Percentiles rank a stretch among this genome's conserved stretches.
Conservation (phyloP, 371 early-diverging fungal species). For the Syncephalis fuscata region DNA sequence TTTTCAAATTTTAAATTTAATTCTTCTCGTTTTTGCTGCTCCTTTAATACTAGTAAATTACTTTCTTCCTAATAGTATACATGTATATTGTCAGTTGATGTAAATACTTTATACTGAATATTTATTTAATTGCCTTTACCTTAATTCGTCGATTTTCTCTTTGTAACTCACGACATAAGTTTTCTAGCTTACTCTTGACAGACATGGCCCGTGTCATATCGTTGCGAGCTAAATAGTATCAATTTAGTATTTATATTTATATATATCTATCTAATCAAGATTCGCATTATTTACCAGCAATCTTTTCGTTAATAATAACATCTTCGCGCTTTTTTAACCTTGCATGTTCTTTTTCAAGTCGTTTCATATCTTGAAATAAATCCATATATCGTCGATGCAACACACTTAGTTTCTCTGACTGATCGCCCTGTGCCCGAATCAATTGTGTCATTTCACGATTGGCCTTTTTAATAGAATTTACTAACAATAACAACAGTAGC, state of each 20-base stretch:
- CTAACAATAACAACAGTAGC: neutral
- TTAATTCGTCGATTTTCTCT: conserved; percentile 24
- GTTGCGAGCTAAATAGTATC: conserved; percentile 8
- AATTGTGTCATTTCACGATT: conserved; percentile 6
- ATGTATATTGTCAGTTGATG: neutral
- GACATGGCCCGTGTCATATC: conserved; percentile 13
- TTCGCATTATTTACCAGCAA: conserved; percentile 1
- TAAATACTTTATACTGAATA: too few species aligned
- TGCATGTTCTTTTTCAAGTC: conserved; percentile 5
- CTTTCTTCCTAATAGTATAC: conserved; percentile 16
- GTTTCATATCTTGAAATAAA: conserved; percentile 8
- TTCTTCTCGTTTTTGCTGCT: conserved; percentile 24
- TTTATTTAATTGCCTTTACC: conserved; percentile 8
- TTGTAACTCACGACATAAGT: conserved; percentile 26
- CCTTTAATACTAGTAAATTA: conserved; percentile 12
- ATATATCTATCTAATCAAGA: neutral
- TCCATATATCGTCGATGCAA: conserved; percentile 6
- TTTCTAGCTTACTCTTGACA: conserved; percentile 23
- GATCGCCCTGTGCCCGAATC: conserved; percentile 5
- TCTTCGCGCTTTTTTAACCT: conserved; percentile 7
- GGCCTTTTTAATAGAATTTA: conserved; percentile 6
- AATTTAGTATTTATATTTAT: neutral
- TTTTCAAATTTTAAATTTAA: conserved; percentile 22
- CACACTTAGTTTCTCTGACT: conserved; percentile 4
- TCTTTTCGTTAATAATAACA: conserved; percentile 5